Base-by-base conservation (phyloP, 2,329 filamentous ascomycete genomes). In the Microthyrium microscopicum region DNA sequence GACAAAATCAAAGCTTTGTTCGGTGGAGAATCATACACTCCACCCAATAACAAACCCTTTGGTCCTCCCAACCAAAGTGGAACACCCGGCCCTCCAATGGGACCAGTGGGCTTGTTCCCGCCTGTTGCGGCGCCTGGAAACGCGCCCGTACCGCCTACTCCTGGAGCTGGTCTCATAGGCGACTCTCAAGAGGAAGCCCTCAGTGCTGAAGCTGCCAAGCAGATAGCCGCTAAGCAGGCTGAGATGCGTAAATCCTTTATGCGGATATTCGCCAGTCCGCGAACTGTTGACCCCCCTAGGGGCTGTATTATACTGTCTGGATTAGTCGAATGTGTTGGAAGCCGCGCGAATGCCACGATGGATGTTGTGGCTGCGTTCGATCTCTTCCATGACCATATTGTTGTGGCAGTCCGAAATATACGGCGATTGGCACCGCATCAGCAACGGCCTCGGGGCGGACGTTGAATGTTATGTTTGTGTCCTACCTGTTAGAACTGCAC, bases 351-450 rank as follows among this genome's bases (percentile, higher is more conserved):
- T 26, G 42, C 58, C 36, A 54, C 57, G 4, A 39, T 65, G n/a
- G 59, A 63, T 36, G 57, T 66, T 3, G 38, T 44, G 6, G 57
- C 51, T 4, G 51, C 47, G 4, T 67, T 65, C 40, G 59, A 66
- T 36, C 60, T 61, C 1, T 54, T 54, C 29, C 37, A 11, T 16
- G 29, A 39, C 19, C 22, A 33, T 3, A 38, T 27, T 21, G 26
- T 38, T 7, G 27, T 26, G 19, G 29, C 15, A 20, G 15, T 9
- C 7, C 24, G 24, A 19, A 26, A 5, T 11, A 2, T 20, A 8
- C 11, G 16, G 19, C 13, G 12, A 21, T 13, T 37, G 4, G 12
- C n/a, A 9, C 13, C 7, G 17, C 26, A 20, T 19, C 6, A 11
- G 25, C 33, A 37, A 20, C 24, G 32, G 8, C 33, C 36, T 9